Evolutionary conservation across 2,329 filamentous ascomycete species (phyloP), one percentile per base, ranked within the genome.

Genomic region (Verruconis gallopava): DNA sequence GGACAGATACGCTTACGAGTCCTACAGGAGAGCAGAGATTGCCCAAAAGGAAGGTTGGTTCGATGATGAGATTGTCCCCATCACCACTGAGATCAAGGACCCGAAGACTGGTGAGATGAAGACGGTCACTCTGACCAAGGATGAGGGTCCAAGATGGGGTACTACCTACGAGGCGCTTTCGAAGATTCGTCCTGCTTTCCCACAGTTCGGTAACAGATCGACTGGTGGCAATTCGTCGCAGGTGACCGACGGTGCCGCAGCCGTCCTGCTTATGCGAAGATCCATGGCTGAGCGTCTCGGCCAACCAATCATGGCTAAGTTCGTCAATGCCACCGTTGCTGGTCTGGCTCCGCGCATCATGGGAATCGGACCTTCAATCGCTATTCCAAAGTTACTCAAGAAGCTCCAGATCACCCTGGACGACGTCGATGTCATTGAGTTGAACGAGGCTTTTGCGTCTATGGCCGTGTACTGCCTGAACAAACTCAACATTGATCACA

Each of bases 381-480:
- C 75, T 15, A 76, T 79, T 47, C 76, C 75, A 48, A 98, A 98
- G 75, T 77, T 98, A 21, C 74, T 98, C 36, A 64, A 65, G 56
- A 80, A 91, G 66, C 78, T 81, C 72, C 77, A 81, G 63, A 64
- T 98, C 47, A 75, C 72, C 18, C 68, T 93, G 42, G 74, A 80
- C 45, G 91, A 96, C 53, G 75, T 91, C 47, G 91, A 98, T 56
- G 73, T 96, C 25, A 71, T 89, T 52, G 91, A 96, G 72, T 66
- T 98, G 57, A 98, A 98, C 68, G 91, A 98, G 72, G 91, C 91
- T 1, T 98, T 98, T 55, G 89, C 88, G 17, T 91, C 83, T 40
- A 96, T 96, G 91, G 88, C 85, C 1, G 88, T 95, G 21, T 96
- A 95, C 73, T 94, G 86, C 65, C 66, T 82, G 3, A 60, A 69